phyloP scores from a whole-genome alignment of 768 basidiomycete species.

The Leucocoprinus leucothites region DNA sequence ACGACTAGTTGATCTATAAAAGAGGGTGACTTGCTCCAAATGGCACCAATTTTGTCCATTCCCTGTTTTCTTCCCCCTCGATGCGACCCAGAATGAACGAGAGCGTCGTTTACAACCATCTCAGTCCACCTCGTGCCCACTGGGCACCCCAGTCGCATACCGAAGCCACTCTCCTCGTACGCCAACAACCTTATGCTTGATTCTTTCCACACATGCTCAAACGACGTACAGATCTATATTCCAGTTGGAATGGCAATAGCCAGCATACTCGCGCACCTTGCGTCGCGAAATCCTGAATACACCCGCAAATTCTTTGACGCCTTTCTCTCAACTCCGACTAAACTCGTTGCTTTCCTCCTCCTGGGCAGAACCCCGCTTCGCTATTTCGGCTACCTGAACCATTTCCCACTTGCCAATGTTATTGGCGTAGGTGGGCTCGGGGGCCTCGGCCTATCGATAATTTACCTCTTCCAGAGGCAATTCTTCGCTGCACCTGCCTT shows the following conservation, averaged over 20 bases:
- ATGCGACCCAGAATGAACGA: no score
- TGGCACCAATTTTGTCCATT: not conserved
- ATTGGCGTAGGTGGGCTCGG: conserved; percentile 6
- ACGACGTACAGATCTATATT: not conserved
- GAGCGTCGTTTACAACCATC: no score
- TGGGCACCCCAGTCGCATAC: no score
- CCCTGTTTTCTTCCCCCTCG: not conserved
- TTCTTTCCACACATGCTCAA: no score
- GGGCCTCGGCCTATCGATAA: not conserved
- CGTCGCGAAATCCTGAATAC: not conserved
- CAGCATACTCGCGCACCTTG: not conserved
- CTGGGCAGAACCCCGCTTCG: conserved; percentile 7
- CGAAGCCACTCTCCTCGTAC: no score
- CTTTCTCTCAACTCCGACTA: not conserved
- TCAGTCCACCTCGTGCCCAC: no score
- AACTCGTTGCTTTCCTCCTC: conserved; percentile 2
- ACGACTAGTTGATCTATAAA: conserved; percentile 3
- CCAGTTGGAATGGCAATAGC: not conserved
- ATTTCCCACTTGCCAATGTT: not conserved
- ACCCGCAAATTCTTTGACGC: not conserved
- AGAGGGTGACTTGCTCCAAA: not conserved
- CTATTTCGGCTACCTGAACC: not conserved
- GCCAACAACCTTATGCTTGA: no score
- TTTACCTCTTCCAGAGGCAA: not conserved
- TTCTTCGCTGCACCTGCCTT: not conserved